Evolutionary conservation across 345 rosid genomes (phyloP).

Genomic region (Arabidopsis arenosa): DNA sequence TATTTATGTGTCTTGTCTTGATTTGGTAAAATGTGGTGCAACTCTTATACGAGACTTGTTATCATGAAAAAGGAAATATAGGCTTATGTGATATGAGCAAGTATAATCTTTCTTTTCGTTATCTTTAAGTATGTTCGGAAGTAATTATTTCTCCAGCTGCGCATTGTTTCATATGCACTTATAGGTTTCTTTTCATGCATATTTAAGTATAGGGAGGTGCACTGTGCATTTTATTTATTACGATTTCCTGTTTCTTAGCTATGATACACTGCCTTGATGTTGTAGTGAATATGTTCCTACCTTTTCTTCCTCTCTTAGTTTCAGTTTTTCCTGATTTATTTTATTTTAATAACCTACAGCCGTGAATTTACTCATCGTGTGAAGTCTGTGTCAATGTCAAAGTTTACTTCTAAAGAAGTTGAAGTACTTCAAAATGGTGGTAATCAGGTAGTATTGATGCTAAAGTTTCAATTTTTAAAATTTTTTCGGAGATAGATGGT

Average conservation of each 20-base stretch:
- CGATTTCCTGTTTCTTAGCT: conserved; percentile 10
- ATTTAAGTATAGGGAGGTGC: conserved; percentile 15
- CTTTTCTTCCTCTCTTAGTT: conserved; percentile 24
- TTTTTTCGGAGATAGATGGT: conserved; percentile 23
- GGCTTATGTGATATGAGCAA: neutral
- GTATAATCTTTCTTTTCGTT: neutral
- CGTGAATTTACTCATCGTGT: conserved; percentile 99
- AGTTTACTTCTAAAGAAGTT: conserved; percentile 93
- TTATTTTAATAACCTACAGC: conserved; percentile 51
- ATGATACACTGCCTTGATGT: conserved; percentile 10
- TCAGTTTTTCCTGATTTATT: conserved; percentile 22
- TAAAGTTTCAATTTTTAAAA: neutral
- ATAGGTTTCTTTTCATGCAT: conserved; percentile 12
- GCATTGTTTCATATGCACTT: neutral
- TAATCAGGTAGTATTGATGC: conserved; percentile 71
- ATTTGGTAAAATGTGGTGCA: conserved; percentile 2
- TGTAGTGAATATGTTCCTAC: conserved; percentile 11
- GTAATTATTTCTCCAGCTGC: conserved; percentile 10
- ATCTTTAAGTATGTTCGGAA: conserved; percentile 2
- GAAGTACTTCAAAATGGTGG: conserved; percentile 97
- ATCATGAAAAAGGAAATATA: conserved; percentile 3
- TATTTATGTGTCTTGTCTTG: neutral
- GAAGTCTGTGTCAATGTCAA: conserved; percentile 97
- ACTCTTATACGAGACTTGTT: conserved; percentile 1
- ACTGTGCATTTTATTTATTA: conserved; percentile 8